Evolutionary conservation across 2,329 filamentous ascomycete species (phyloP).

Genomic region (Aspergillus puulaauensis): DNA sequence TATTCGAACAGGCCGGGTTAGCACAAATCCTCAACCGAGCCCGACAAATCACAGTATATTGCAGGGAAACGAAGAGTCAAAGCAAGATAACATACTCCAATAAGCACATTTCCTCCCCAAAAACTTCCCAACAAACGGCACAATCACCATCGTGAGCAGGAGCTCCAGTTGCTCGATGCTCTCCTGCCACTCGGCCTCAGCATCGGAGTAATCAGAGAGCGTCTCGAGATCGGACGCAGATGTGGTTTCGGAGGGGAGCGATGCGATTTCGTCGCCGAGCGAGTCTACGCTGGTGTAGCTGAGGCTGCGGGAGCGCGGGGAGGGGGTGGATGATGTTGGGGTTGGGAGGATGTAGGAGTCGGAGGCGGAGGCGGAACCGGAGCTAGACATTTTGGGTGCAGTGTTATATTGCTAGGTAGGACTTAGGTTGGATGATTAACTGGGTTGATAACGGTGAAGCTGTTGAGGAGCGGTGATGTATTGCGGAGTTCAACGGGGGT

Average conservation of each 20-base stretch:
- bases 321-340: slow-evolving; percentile 42
- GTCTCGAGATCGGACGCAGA: slow-evolving; percentile 41
- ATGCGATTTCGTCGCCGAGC: slow-evolving; percentile 34
- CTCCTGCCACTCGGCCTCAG: slow-evolving; percentile 92
- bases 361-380: slow-evolving; percentile 17
- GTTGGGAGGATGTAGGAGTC: slow-evolving; percentile 36
- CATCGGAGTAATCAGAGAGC: slow-evolving; percentile 60
- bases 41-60: too few species aligned
- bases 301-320: slow-evolving; percentile 27
- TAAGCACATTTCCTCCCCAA: slow-evolving; percentile 93
- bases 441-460: neutral
- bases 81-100: slow-evolving; percentile 67
- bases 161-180: slow-evolving; percentile 92
- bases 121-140: slow-evolving; percentile 93
- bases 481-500: neutral
- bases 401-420: neutral
- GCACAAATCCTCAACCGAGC: neutral
- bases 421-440: slow-evolving; percentile 1
- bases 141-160: slow-evolving; percentile 87
- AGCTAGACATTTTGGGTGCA: slow-evolving; percentile 27
- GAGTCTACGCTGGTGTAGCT: slow-evolving; percentile 43
- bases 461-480: neutral
- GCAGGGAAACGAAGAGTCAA: too few species aligned
- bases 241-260: slow-evolving; percentile 43
- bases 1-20: slow-evolving; percentile 39